Conservation (phyloP, 2,329 filamentous ascomycete genomes). For the Setomelanomma holmii region DNA sequence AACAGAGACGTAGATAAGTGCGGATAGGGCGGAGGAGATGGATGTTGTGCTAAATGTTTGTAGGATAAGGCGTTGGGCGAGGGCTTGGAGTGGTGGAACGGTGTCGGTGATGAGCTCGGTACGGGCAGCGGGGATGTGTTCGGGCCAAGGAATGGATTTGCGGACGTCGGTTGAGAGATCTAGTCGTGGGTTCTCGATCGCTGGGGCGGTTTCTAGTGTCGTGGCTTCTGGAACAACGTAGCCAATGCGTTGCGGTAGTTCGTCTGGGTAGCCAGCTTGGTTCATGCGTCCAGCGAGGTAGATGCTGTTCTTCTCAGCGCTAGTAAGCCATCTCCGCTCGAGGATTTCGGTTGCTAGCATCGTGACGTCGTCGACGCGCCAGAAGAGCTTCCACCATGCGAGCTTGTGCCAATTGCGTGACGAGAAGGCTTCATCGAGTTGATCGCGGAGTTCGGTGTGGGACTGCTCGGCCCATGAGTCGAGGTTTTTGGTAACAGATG, state of each 20-base stretch:
- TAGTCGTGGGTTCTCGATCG: slow-evolving; percentile 22
- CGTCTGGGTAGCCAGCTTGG: slow-evolving; percentile 63
- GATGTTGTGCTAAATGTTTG: slow-evolving; percentile 77
- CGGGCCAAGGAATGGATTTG: slow-evolving; percentile 67
- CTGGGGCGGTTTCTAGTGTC: slow-evolving; percentile 23
- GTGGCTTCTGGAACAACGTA: slow-evolving; percentile 19
- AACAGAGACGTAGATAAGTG: slow-evolving; percentile 62
- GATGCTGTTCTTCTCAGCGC: slow-evolving; percentile 81
- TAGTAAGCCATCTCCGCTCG: slow-evolving; percentile 75
- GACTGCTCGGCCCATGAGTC: slow-evolving; percentile 78
- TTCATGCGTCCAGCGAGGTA: slow-evolving; percentile 80
- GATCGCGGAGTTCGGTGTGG: slow-evolving; percentile 81
- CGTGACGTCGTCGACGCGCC: slow-evolving; percentile 89
- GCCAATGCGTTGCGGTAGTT: slow-evolving; percentile 11
- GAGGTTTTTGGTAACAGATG: slow-evolving; percentile 65
- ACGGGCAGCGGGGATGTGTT: slow-evolving; percentile 76
- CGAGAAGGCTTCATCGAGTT: slow-evolving; percentile 78
- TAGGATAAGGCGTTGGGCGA: slow-evolving; percentile 64
- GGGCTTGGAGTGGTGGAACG: slow-evolving; percentile 54
- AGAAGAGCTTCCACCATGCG: slow-evolving; percentile 94
- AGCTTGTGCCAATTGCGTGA: slow-evolving; percentile 80
- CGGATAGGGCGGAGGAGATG: slow-evolving; percentile 59
- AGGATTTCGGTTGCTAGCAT: slow-evolving; percentile 84
- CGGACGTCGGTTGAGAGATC: slow-evolving; percentile 35
- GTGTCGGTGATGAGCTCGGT: slow-evolving; percentile 52